Percentiles rank a stretch among this genome's conserved stretches.
phyloP scores from a whole-genome alignment of 257 asterid genomes.

The Anisodus acutangulus region DNA sequence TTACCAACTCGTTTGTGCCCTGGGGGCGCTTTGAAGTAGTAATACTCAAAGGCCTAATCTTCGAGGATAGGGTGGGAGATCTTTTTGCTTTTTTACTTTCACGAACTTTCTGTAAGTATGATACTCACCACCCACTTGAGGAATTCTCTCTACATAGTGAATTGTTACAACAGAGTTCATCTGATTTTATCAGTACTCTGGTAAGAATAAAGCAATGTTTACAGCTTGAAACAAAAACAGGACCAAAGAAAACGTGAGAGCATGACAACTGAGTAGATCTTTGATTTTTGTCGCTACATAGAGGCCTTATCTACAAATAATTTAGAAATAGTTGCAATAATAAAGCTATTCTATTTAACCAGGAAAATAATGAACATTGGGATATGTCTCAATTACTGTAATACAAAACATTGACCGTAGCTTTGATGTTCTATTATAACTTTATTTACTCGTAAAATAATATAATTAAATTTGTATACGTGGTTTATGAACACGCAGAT shows the following conservation, averaged over 20 bases:
- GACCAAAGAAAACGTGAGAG: not conserved
- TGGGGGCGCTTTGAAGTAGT: not conserved
- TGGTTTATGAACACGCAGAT: too few species aligned
- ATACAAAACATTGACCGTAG: too few species aligned
- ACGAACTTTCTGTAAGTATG: not conserved
- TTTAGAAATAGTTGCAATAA: not conserved
- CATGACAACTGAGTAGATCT: not conserved
- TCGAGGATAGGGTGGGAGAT: not conserved
- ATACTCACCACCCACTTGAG: not conserved
- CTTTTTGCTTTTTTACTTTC: conserved; percentile 1
- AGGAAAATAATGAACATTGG: conserved; percentile 11
- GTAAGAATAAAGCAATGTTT: not conserved
- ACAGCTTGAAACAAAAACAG: conserved; percentile 26
- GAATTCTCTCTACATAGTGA: not conserved
- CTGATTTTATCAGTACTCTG: not conserved
- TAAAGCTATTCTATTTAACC: conserved; percentile 16
- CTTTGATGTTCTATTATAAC: too few species aligned
- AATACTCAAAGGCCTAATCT: not conserved
- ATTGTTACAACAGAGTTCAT: not conserved
- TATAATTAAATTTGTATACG: too few species aligned
- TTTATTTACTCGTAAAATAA: too few species aligned
- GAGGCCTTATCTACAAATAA: conserved; percentile 1
- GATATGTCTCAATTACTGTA: too few species aligned
- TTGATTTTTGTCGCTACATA: conserved; percentile 19
- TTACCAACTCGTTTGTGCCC: too few species aligned